A percentile compares a stretch with the other conserved stretches of the same genome.
These are phyloP conservation scores for Geotrichum cucujoidarum DNA, from an alignment of 1,139 yeast species.

Conservation along the genomic window DNA sequence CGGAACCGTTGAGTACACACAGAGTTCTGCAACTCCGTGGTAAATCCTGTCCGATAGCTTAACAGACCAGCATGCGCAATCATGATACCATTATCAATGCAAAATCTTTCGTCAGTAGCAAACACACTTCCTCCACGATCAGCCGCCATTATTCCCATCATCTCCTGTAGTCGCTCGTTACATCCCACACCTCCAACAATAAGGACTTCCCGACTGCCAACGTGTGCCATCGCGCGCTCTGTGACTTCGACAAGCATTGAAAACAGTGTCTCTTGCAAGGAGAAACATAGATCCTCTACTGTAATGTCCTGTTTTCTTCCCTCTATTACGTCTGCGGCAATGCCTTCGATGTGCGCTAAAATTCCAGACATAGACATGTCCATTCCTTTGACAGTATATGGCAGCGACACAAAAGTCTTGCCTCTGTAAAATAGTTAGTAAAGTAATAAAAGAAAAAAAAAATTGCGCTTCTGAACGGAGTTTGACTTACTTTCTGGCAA, in stretches of 20 bases:
- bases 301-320: conserved; percentile 44
- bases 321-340: conserved; percentile 47
- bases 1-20: conserved; percentile 91
- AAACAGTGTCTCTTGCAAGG: conserved; percentile 84
- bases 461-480: too few species aligned
- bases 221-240: conserved; percentile 98
- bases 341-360: conserved; percentile 70
- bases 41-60: conserved; percentile 76
- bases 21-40: conserved; percentile 56
- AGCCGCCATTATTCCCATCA: conserved; percentile 91
- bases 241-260: conserved; percentile 98
- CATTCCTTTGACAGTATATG: conserved; percentile 98
- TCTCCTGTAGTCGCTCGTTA: conserved; percentile 81
- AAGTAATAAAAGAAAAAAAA: conserved; percentile 9
- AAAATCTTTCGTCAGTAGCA: conserved; percentile 95
- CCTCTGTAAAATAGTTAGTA: conserved; percentile 36
- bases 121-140: conserved; percentile 82
- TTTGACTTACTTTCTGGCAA: conserved; percentile 55
- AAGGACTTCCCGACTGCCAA: conserved; percentile 78
- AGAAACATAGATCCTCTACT: conserved; percentile 83
- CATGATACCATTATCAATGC: conserved; percentile 97
- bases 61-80: conserved; percentile 96
- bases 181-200: conserved; percentile 99
- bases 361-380: conserved; percentile 96
- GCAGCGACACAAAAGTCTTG: conserved; percentile 64